Conservation (phyloP, 2,329 filamentous ascomycete species). For the Karstenula rhodostoma region DNA sequence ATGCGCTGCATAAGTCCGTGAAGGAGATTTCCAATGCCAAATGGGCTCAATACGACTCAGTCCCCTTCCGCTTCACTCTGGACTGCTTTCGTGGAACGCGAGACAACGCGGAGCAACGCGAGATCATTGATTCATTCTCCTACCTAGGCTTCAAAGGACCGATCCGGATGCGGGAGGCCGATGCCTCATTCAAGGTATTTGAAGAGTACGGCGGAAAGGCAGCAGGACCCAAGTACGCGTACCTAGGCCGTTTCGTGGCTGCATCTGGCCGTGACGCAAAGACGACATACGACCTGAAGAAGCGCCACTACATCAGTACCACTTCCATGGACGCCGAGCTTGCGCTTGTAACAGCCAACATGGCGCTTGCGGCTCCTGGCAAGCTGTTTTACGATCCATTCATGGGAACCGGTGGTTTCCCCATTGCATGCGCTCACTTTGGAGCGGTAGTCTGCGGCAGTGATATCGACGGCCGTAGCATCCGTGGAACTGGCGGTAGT, state of each 20-base stretch:
- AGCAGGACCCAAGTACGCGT: conserved; percentile 64
- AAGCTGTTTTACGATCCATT: conserved; percentile 95
- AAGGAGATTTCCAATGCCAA: conserved; percentile 64
- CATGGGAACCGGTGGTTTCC: conserved; percentile 92
- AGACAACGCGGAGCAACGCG: conserved; percentile 67
- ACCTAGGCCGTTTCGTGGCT: conserved; percentile 77
- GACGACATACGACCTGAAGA: conserved; percentile 86
- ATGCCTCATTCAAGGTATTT: conserved; percentile 79
- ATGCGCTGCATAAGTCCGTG: conserved; percentile 73
- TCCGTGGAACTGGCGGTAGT: conserved; percentile 71
- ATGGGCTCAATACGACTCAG: conserved; percentile 71
- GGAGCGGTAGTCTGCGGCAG: conserved; percentile 84
- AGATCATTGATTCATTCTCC: conserved; percentile 81
- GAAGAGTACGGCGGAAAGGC: conserved; percentile 76
- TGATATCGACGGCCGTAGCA: conserved; percentile 91
- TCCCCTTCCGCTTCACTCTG: conserved; percentile 83
- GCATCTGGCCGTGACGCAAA: conserved; percentile 72
- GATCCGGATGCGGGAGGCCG: conserved; percentile 74
- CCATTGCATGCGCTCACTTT: conserved; percentile 88
- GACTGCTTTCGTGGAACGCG: conserved; percentile 84
- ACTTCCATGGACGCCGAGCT: conserved; percentile 98
- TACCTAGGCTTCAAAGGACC: conserved; percentile 81
- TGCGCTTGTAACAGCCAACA: conserved; percentile 88
- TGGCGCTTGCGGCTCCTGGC: conserved; percentile 81
- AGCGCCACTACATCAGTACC: conserved; percentile 90